These are phyloP conservation scores for Galeopsis tetrahit DNA, from an alignment of 257 asterid species.

Conservation along the genomic window DNA sequence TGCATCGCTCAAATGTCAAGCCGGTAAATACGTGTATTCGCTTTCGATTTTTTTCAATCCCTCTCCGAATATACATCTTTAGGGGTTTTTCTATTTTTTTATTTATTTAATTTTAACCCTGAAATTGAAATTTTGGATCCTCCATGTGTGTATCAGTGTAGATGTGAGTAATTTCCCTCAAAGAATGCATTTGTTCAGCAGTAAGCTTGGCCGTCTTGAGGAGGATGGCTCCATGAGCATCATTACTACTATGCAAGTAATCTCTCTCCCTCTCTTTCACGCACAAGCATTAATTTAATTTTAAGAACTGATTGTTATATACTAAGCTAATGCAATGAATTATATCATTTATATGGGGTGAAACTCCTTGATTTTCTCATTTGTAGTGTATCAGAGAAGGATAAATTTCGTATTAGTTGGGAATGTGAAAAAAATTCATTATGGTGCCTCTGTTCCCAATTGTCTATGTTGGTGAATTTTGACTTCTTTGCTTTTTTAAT, in stretches of 20 bases:
- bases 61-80: background rate
- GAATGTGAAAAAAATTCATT: background rate
- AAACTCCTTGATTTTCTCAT: background rate
- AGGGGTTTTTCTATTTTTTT: too few species aligned
- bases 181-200: too few species aligned
- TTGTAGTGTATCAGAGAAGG: background rate
- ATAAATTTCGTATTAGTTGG: background rate
- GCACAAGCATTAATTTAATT: background rate
- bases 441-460: too few species aligned
- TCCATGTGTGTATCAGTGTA: too few species aligned
- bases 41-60: conserved; percentile 8
- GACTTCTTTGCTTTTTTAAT: background rate
- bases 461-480: too few species aligned
- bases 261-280: conserved; percentile 16
- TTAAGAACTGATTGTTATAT: background rate
- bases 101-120: too few species aligned
- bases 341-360: background rate
- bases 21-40: conserved; percentile 40
- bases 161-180: too few species aligned
- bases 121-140: too few species aligned
- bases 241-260: background rate
- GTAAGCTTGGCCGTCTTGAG: too few species aligned
- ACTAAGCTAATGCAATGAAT: conserved; percentile 2
- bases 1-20: too few species aligned
- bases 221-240: too few species aligned